Conservation (phyloP, 805 yeast genomes). For the Starmera amethionina region DNA sequence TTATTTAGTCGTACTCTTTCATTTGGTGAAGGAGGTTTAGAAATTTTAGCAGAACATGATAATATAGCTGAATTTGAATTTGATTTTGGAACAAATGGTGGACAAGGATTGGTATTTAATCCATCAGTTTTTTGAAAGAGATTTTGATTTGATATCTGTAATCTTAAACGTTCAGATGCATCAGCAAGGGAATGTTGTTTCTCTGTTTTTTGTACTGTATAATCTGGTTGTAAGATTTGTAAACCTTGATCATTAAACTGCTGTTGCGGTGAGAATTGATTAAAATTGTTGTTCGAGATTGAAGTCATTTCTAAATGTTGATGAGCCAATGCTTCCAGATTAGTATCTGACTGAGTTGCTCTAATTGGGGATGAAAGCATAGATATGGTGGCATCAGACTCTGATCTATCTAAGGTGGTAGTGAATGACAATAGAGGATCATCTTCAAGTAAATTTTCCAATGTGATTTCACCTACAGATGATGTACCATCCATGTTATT, state of each 20-base stretch:
- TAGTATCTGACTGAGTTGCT: conserved; percentile 1
- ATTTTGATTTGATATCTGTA: conserved; percentile 11
- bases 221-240: not conserved
- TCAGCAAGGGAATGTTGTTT: too few relatives aligned
- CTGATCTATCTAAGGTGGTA: conserved; percentile 16
- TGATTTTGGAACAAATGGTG: conserved; percentile 1
- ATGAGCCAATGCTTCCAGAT: not conserved
- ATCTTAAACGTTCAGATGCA: conserved; percentile 9
- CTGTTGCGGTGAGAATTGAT: not conserved
- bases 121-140: conserved; percentile 5
- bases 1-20: conserved; percentile 2
- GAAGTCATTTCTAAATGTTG: not conserved
- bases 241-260: not conserved
- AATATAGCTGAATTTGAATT: too few relatives aligned
- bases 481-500: not conserved
- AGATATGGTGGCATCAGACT: conserved; percentile 19
- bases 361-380: conserved; percentile 13
- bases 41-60: not conserved
- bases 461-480: conserved; percentile 9
- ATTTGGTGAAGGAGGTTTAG: conserved; percentile 1
- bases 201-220: too few relatives aligned
- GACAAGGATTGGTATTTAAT: conserved; percentile 4
- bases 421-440: conserved; percentile 18
- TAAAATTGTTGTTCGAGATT: not conserved
- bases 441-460: conserved; percentile 17